Conservation (phyloP, 2,329 filamentous ascomycete species). For the Trichoderma sp. region DNA sequence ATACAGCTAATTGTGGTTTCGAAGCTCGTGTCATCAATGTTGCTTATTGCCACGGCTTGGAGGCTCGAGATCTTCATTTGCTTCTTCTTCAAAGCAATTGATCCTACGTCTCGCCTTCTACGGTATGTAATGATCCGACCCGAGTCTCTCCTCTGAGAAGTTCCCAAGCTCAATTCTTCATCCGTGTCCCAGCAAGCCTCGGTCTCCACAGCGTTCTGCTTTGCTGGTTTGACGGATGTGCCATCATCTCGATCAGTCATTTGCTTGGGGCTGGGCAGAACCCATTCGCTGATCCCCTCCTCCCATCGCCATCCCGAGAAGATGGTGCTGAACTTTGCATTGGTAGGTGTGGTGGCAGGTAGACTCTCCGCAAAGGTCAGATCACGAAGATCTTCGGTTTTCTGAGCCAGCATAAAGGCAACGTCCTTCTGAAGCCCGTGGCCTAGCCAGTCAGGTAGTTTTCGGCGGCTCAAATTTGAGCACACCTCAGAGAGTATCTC, state of each 20-base stretch:
- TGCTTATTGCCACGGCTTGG: background rate
- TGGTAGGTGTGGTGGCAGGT: constrained; percentile 13
- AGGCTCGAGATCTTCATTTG: background rate
- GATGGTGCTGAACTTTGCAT: constrained; percentile 23
- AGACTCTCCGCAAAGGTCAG: constrained; percentile 52
- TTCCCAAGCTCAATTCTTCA: background rate
- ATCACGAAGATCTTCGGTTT: constrained; percentile 51
- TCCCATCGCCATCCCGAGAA: constrained; percentile 41
- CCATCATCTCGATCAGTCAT: background rate
- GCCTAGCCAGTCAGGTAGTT: constrained; percentile 33
- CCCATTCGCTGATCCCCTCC: constrained; percentile 42
- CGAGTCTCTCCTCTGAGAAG: background rate
- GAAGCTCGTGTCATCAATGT: background rate
- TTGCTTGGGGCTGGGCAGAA: constrained; percentile 25
- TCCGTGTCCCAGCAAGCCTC: background rate
- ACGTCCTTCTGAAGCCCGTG: constrained; percentile 43
- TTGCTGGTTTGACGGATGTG: background rate
- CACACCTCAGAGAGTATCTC: constrained; percentile 41
- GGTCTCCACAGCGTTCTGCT: background rate
- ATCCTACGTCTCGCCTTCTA: background rate
- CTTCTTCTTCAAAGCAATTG: background rate
- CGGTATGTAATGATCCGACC: background rate
- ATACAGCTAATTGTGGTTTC: background rate
- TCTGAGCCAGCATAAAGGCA: constrained; percentile 51
- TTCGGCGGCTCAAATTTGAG: constrained; percentile 36